These are phyloP conservation scores for Polymyxa betae DNA, from an alignment of 208 protist species.

Conservation along the genomic window DNA sequence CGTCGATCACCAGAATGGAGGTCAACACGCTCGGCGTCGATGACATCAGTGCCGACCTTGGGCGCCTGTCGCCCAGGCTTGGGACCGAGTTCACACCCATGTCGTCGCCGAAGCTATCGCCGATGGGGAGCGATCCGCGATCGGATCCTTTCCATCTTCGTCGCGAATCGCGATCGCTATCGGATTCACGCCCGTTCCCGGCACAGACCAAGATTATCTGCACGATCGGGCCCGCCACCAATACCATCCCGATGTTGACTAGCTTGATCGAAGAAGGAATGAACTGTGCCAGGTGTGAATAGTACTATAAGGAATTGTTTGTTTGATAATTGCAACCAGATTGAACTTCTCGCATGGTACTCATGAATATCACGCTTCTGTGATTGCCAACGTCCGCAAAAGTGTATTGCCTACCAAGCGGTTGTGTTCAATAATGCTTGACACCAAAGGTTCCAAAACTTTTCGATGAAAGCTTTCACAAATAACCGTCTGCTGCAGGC, in stretches of 20 bases:
- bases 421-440: conserved; percentile 57
- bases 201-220: conserved; percentile 65
- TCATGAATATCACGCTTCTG: conserved; percentile 64
- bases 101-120: conserved; percentile 42
- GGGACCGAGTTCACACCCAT: too few species aligned
- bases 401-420: not conserved
- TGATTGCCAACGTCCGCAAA: conserved; percentile 54
- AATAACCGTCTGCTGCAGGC: conserved; percentile 32
- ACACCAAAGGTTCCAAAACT: conserved; percentile 59
- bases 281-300: conserved; percentile 64
- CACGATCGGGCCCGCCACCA: conserved; percentile 69
- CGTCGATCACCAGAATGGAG: too few species aligned
- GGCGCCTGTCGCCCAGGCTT: too few species aligned
- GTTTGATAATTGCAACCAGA: not conserved
- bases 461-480: not conserved
- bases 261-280: conserved; percentile 63
- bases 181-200: not conserved
- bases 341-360: conserved; percentile 68
- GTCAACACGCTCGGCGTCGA: too few species aligned
- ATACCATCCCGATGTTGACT: conserved; percentile 60
- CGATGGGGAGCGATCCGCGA: not conserved
- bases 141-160: conserved; percentile 40
- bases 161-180: not conserved
- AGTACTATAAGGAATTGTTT: not conserved
- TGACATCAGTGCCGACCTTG: too few species aligned